Percentiles rank a stretch among this genome's conserved stretches.
Conservation (phyloP, 345 rosid species). For the Microcos paniculata region DNA sequence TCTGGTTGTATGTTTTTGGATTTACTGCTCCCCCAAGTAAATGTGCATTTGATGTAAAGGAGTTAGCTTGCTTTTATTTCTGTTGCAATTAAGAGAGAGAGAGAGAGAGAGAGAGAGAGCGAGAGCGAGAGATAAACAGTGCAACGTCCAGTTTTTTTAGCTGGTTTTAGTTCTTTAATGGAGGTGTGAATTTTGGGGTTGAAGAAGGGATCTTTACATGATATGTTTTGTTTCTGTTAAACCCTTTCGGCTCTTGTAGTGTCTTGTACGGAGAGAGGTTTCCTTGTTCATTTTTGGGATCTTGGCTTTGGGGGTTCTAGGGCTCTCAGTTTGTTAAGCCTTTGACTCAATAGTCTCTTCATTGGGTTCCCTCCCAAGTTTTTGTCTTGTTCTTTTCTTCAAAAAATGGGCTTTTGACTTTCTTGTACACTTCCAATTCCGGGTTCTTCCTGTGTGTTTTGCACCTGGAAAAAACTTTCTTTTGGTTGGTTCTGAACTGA, state of each 20-base stretch:
- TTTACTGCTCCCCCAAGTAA: conserved; percentile 29
- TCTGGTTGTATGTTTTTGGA: conserved; percentile 29
- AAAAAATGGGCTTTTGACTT: conserved; percentile 41
- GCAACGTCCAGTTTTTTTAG: conserved; percentile 6
- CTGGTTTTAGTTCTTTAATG: conserved; percentile 26
- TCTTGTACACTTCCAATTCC: conserved; percentile 26
- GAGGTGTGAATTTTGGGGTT: conserved; percentile 11
- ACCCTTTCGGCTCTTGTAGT: conserved; percentile 23
- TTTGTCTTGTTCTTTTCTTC: conserved; percentile 31
- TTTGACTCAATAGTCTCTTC: conserved; percentile 37
- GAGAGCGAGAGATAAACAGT: not conserved
- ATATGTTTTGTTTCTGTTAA: conserved; percentile 9
- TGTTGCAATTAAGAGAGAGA: conserved; percentile 27
- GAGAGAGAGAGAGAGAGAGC: conserved; percentile 12
- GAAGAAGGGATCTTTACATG: conserved; percentile 14
- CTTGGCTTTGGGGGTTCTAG: conserved; percentile 54
- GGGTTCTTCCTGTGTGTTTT: conserved; percentile 25
- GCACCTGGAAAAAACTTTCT: not conserved
- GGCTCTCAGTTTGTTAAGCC: conserved; percentile 38
- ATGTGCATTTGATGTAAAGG: conserved; percentile 38
- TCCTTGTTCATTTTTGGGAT: conserved; percentile 46
- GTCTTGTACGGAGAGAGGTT: conserved; percentile 16
- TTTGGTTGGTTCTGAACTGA: not conserved
- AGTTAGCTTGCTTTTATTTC: conserved; percentile 35
- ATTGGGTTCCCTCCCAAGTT: conserved; percentile 40